Evolutionary conservation across 1,139 yeast species (phyloP), one percentile per base, ranked within the genome.

Genomic region (Suhomyces ambrosiae): DNA sequence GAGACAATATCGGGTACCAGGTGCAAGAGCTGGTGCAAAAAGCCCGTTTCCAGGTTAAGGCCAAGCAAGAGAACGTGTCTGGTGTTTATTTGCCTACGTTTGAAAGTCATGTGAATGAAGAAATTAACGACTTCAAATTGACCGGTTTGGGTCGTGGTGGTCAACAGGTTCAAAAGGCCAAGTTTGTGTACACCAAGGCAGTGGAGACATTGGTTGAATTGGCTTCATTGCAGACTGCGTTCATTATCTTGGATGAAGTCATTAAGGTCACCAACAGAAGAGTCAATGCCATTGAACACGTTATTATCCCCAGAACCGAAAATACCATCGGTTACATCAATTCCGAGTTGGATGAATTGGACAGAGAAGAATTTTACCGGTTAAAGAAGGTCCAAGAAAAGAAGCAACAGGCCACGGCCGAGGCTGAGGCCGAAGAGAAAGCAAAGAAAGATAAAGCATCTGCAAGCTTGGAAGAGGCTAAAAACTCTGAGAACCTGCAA

Each of bases 101-200:
- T 53, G 96, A 89, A 53, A 80, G 90, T 22, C 85, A 76, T 50
- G 79, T 88, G 46, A 86, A 88, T 56, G 88, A 86, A 45, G 79
- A 80, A 16, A 86, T 88, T 56, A 92, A 90, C 54, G 98, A 92
- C 56, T 92, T 92, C 71, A 87, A 87, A 61, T 74, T 92, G 79
- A 92, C 97, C 7, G 98, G 98, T 47, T 74, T 92, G 52, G 98
- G 98, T 36, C 79, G 97, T 60, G 98, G 98, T 64, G 97, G 98
- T 46, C 98, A 92, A 63, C 98, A 92, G 63, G 95, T 92, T 38
- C 96, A 87, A 63, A 86, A 84, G 63, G 97, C 97, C 38, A 89
- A 90, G 62, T 78, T 79, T 52, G 96, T 92, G 26, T 92, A 92
- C 63, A 82, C 96, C 23, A 87, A 85, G 56, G 96, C 97, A 7